phyloP scores from a whole-genome alignment of 2,329 filamentous ascomycete species.

The Ophiocordyceps camponoti-saundersi region DNA sequence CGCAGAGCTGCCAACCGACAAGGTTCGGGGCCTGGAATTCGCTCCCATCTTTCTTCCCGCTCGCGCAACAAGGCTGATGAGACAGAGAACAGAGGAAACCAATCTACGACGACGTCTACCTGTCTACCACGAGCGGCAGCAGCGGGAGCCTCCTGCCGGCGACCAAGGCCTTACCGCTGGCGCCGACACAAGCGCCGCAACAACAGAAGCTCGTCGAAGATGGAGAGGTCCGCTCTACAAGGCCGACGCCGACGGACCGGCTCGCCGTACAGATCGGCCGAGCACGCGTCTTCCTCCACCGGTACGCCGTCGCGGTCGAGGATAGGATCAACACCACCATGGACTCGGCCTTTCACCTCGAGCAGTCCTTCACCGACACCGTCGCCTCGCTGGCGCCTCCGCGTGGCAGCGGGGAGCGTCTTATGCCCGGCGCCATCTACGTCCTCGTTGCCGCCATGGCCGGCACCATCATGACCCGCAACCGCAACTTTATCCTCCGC shows the following conservation, averaged over 20 bases:
- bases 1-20: conserved; percentile 31
- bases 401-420: conserved; percentile 68
- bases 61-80: not conserved
- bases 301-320: conserved; percentile 57
- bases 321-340: conserved; percentile 69
- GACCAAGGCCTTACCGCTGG: conserved; percentile 12
- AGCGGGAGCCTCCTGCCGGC: not conserved
- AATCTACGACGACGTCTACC: conserved; percentile 62
- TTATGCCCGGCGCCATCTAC: conserved; percentile 82
- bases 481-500: conserved; percentile 71
- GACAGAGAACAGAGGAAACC: conserved; percentile 34
- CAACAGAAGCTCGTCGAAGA: conserved; percentile 14
- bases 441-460: conserved; percentile 91
- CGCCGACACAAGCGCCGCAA: conserved; percentile 1
- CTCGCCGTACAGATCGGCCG: conserved; percentile 68
- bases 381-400: conserved; percentile 76
- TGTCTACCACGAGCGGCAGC: conserved; percentile 10
- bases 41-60: too few relatives aligned
- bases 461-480: conserved; percentile 76
- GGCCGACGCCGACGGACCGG: conserved; percentile 74
- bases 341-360: conserved; percentile 65
- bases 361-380: conserved; percentile 80
- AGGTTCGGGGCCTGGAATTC: conserved; percentile 10
- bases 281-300: conserved; percentile 66
- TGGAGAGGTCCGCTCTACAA: conserved; percentile 18